Base-by-base conservation (phyloP, 768 basidiomycete genomes). In the Suillus bovinus region DNA sequence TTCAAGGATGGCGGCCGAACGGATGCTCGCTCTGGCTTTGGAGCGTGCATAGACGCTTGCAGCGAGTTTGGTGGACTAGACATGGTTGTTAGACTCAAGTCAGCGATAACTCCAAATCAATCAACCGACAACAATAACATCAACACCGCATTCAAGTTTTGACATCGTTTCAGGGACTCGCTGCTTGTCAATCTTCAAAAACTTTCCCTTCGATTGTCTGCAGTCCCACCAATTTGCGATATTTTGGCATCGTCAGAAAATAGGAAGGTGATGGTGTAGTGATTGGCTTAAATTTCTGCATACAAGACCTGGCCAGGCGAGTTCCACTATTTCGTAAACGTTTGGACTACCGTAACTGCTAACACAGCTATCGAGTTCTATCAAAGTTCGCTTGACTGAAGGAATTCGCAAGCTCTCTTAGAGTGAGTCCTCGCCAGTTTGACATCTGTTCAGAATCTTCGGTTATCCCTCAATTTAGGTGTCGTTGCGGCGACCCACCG, bases 1-100 rank as follows among this genome's bases (percentile, higher is more conserved):
- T 91, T 89, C 16, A 93, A 81, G 8, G 91, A 91, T 0, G 90
- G 90, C 20, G 87, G 78, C 27, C 90, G 84, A 31, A 69, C 42
- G 31, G 66, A 57, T n/a, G 76, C 60, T 20, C 77, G 72, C 54
- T 81, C 80, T 24, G 78, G 71, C 65, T 78, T 80, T 52, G 78
- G 71, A 2, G 69, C 75, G 56, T 78, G 73, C 63, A 75, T 64
- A 17, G 75, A 70, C 13, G 74, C 63, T 14, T 75, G 69, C 42
- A 75, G 22, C 29, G 71, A 73, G 20, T 70, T 71, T 52, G 77
- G 70, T 42, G 73, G 73, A 57, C 73, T 73, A 52, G 73, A 74
- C 73, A 74, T 74, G 60, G 63, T 63, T 64, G 38, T 41, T 57
- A 59, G 58, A 61, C 61, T 29, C 57, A 58, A 58, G 44, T 50